A percentile compares a stretch with the other conserved stretches of the same genome.
phyloP scores from a whole-genome alignment of 1,139 yeast genomes.

The Saccharomycopsis hybrid region DNA sequence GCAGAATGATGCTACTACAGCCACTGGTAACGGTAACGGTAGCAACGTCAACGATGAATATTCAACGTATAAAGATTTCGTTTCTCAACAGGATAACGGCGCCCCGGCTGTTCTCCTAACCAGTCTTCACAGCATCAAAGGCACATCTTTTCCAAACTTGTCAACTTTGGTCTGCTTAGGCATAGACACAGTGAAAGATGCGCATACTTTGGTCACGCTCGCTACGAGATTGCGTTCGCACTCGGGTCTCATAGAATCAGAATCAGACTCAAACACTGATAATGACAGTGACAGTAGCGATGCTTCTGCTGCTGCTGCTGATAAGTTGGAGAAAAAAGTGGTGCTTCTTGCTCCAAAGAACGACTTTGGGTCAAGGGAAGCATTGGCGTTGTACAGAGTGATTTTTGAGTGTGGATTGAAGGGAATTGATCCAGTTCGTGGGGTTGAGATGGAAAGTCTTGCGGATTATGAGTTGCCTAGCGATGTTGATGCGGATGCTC shows the following conservation, averaged over 20 bases:
- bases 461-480: background rate
- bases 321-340: background rate
- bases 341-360: background rate
- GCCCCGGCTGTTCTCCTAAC: background rate
- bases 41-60: no score
- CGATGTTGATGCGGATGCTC: no score
- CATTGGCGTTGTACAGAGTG: conserved; percentile 2
- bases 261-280: background rate
- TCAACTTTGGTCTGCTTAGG: conserved; percentile 2
- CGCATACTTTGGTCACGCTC: background rate
- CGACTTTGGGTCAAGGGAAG: background rate
- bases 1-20: background rate
- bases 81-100: background rate
- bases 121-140: conserved; percentile 1
- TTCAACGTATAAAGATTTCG: no score
- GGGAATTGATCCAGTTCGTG: background rate
- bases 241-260: background rate
- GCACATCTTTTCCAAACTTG: conserved; percentile 1
- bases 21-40: background rate
- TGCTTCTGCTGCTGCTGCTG: background rate
- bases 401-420: background rate
- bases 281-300: background rate
- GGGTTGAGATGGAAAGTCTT: background rate
- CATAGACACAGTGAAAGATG: background rate
- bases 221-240: conserved; percentile 1